A percentile compares a stretch with the other conserved stretches of the same genome.
Conservation (phyloP, 164 flowering plant genomes). For the Berberis vulgaris region DNA sequence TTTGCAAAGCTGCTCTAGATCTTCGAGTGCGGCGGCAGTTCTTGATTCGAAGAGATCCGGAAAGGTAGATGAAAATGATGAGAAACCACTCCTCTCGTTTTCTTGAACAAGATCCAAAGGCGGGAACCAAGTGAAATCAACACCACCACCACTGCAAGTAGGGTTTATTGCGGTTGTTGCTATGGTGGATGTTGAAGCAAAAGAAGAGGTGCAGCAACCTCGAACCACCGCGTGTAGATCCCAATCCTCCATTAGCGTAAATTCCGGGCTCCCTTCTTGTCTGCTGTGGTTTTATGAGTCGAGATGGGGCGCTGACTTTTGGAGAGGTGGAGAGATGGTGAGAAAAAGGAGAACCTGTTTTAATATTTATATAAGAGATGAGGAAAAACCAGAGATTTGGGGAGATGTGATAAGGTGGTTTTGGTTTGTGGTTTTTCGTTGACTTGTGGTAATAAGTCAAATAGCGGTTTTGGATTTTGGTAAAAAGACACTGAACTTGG, state of each 20-base stretch:
- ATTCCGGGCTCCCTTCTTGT: conserved; percentile 4
- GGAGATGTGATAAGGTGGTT: conserved; percentile 3
- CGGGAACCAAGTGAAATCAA: conserved; percentile 13
- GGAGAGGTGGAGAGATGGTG: conserved; percentile 12
- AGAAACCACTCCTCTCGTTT: background rate
- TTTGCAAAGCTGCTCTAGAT: conserved; percentile 58
- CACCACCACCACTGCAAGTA: background rate
- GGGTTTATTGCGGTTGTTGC: background rate
- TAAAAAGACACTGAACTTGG: too few relatives aligned
- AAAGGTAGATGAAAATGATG: conserved; percentile 6
- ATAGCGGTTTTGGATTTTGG: conserved; percentile 6
- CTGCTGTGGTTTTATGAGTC: background rate
- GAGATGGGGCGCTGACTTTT: conserved; percentile 85
- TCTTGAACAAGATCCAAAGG: conserved; percentile 5
- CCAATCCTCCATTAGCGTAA: conserved; percentile 67
- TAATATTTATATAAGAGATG: conserved; percentile 4
- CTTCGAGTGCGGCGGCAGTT: conserved; percentile 23
- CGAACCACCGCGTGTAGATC: conserved; percentile 95
- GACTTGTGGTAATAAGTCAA: conserved; percentile 46
- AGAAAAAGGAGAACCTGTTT: conserved; percentile 7
- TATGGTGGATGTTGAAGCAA: conserved; percentile 8
- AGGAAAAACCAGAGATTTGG: conserved; percentile 7
- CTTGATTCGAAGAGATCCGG: conserved; percentile 34
- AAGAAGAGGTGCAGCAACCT: conserved; percentile 39
- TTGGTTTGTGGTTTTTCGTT: conserved; percentile 18